Evolutionary conservation across 1,284 basidiomycete genomes (phyloP).

Genomic region (Leccinum fuscescens): DNA sequence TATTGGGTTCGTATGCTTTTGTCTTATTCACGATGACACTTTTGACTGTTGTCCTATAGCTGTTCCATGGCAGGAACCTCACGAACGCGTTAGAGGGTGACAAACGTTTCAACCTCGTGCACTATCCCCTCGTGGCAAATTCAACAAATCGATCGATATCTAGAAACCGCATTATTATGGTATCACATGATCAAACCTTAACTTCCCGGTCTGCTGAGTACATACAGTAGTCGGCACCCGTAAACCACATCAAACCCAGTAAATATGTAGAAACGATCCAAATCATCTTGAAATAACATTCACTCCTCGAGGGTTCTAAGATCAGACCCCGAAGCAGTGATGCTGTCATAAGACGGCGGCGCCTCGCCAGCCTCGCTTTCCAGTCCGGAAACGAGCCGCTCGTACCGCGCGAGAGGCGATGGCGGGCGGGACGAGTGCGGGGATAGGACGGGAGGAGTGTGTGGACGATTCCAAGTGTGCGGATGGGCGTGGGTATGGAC

Average conservation of each 20-base stretch:
- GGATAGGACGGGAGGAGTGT: constrained; percentile 4
- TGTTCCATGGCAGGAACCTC: constrained; percentile 78
- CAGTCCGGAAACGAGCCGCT: constrained; percentile 62
- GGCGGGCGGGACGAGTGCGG: constrained; percentile 21
- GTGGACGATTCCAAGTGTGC: not conserved
- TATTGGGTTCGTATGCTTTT: constrained; percentile 48
- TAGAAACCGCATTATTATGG: not conserved
- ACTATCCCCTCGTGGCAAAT: not conserved
- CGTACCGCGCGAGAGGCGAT: constrained; percentile 44
- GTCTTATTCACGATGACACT: not conserved
- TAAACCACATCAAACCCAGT: not conserved
- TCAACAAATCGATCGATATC: not conserved
- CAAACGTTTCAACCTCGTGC: not conserved
- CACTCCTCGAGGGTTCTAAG: not conserved
- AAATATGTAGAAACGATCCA: not conserved
- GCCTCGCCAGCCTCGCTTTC: constrained; percentile 64
- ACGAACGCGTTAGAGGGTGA: constrained; percentile 56
- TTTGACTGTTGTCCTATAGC: constrained; percentile 17
- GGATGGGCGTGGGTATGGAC: not conserved
- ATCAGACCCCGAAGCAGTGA: constrained; percentile 6
- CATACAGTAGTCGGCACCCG: not conserved
- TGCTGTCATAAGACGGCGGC: constrained; percentile 59
- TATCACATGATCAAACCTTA: not conserved
- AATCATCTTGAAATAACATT: not conserved
- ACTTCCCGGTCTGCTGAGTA: no score